Percentiles rank a stretch among this genome's conserved stretches.
Conservation (phyloP, 192 early-diverging fungal genomes). For the Linnemannia hyalina region DNA sequence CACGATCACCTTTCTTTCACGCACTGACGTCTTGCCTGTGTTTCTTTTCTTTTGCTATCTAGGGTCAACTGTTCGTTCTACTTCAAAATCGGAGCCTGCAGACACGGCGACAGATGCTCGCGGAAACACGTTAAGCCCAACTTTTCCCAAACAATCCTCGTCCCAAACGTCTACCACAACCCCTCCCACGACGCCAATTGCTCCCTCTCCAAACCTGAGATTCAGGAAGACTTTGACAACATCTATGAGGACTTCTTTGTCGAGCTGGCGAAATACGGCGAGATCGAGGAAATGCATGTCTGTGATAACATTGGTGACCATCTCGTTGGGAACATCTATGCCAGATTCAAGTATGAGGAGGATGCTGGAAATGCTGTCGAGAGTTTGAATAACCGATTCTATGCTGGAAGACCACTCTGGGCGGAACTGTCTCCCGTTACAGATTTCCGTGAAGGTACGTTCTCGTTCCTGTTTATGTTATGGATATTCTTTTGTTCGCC, state of each 20-base stretch:
- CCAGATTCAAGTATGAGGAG: slow-evolving; percentile 90
- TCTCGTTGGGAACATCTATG: slow-evolving; percentile 97
- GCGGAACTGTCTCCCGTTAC: slow-evolving; percentile 98
- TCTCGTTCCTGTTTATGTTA: neutral
- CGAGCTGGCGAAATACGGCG: slow-evolving; percentile 96
- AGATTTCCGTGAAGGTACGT: slow-evolving; percentile 87
- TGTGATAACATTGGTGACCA: slow-evolving; percentile 99
- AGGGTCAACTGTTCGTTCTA: slow-evolving; percentile 99
- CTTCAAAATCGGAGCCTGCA: slow-evolving; percentile 99
- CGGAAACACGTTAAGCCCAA: slow-evolving; percentile 97
- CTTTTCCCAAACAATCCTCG: slow-evolving; percentile 93
- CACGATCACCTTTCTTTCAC: neutral
- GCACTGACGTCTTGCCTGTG: neutral
- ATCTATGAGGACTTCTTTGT: slow-evolving; percentile 98
- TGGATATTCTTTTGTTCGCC: neutral
- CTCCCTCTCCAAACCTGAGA: slow-evolving; percentile 73
- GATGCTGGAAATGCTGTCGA: slow-evolving; percentile 94
- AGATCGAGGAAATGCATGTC: slow-evolving; percentile 96
- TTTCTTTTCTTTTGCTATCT: neutral
- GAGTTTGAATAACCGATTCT: slow-evolving; percentile 94
- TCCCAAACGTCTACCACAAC: slow-evolving; percentile 97
- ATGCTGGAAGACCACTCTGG: slow-evolving; percentile 93
- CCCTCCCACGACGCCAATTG: slow-evolving; percentile 80
- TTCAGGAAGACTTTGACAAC: slow-evolving; percentile 93
- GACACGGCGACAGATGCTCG: slow-evolving; percentile 97